Conservation (phyloP, 495 filamentous ascomycete species). For the Neurospora sp. region DNA sequence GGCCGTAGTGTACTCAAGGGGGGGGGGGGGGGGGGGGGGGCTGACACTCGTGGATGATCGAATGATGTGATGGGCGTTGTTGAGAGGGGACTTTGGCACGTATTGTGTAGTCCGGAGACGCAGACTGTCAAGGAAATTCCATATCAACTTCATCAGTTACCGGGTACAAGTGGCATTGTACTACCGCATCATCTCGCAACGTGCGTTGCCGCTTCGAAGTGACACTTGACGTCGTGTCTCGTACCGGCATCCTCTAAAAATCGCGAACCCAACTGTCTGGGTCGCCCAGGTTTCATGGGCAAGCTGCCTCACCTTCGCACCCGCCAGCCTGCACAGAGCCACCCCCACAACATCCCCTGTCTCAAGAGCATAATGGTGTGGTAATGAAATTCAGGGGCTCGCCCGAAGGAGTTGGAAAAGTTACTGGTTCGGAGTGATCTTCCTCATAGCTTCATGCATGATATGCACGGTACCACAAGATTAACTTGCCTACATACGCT, state of each 20-base stretch:
- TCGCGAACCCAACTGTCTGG: background rate
- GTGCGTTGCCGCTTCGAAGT: background rate
- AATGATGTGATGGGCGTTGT: background rate
- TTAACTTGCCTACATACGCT: background rate
- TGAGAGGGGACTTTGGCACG: background rate
- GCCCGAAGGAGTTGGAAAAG: background rate
- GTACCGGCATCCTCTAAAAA: background rate
- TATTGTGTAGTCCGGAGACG: background rate
- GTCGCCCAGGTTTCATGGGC: background rate
- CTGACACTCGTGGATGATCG: background rate
- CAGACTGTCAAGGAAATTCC: background rate
- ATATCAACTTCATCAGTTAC: background rate
- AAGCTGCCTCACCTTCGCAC: background rate
- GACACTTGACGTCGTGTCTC: background rate
- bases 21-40: too few relatives aligned
- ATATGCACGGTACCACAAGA: background rate
- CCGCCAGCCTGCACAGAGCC: background rate
- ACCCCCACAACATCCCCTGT: background rate
- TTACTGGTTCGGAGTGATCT: background rate
- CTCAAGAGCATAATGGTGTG: background rate
- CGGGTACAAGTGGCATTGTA: background rate
- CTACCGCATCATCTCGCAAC: background rate
- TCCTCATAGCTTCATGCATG: background rate
- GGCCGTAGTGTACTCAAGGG: background rate
- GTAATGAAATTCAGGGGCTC: background rate